These are phyloP conservation scores for Fagopyrum esculentum DNA, from an alignment of 148 eudicot genomes.

Conservation along the genomic window DNA sequence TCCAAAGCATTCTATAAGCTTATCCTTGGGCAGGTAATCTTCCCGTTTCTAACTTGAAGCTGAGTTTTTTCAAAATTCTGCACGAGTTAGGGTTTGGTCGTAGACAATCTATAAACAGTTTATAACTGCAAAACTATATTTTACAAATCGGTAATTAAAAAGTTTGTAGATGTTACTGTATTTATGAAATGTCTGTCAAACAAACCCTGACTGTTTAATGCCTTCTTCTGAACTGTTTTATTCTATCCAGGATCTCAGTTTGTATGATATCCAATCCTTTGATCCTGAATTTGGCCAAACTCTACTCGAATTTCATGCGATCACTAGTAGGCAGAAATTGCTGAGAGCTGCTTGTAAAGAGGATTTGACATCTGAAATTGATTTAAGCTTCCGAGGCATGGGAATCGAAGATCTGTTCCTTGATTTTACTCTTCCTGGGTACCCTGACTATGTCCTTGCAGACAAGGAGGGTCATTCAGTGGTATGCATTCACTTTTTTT, in stretches of 20 bases:
- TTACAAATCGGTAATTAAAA: no score
- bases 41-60: not conserved
- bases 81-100: not conserved
- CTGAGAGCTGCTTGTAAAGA: conserved; percentile 29
- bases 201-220: not conserved
- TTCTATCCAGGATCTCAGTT: conserved; percentile 57
- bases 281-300: conserved; percentile 69
- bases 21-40: conserved; percentile 75
- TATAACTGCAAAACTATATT: no score
- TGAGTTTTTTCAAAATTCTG: not conserved
- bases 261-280: conserved; percentile 80
- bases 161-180: no score
- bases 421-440: conserved; percentile 90
- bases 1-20: conserved; percentile 84
- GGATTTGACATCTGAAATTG: conserved; percentile 17
- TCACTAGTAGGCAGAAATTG: conserved; percentile 48
- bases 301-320: conserved; percentile 78
- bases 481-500: conserved; percentile 38
- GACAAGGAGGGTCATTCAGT: conserved; percentile 37
- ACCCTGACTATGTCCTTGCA: conserved; percentile 61
- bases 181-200: no score
- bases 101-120: no score
- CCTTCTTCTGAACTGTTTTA: not conserved
- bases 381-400: conserved; percentile 43
- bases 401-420: conserved; percentile 77